Evolutionary conservation across 169 alveolate species (phyloP), one percentile per base, ranked within the genome.

Genomic region (Plasmodium gaboni): DNA sequence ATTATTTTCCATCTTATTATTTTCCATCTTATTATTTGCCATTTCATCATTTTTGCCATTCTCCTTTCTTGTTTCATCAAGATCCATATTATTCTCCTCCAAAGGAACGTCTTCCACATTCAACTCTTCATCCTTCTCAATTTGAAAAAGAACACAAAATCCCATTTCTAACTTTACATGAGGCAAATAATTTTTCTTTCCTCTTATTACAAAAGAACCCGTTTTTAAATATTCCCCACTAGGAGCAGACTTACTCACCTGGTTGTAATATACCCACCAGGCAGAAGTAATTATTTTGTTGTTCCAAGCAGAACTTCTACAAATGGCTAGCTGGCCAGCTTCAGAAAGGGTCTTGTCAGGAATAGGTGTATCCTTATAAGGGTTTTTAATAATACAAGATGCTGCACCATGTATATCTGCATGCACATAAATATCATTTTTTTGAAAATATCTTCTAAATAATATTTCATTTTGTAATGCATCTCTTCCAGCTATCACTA

Each of bases 391-490:
- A 26, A 98, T 95, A 80, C 98, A 97, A n/a, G 99, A 95, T 12
- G 99, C 96, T 12, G 99, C 99, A 22, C 99, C 99, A 64, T 98
- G 98, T 55, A 97, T 94, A 88, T 98, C 99, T 1, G 99, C 99
- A 80, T 98, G 99, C 65, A 98, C 97, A 87, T 98, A 98, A 46
- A 98, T 48, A 80, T 98, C 99, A 57, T 96, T 96, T 55, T 96
- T 96, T 51, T 94, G 94, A 88, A 98, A 89, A 86, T 98, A 98
- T 73, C 97, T 95, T 90, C 98, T 96, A 73, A 97, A 98, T 65
- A 98, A 93, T 60, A 96, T 94, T 87, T 98, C 99, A 80, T 98
- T 98, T 90, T 98, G 98, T 69, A 96, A 90, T 3, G 99, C 98
- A 88, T 98, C 99, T 26, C 97, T 95, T 65, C 95, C 95, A 26